Base-by-base conservation (phyloP, 2,329 filamentous ascomycete species). In the Alternaria viburni region DNA sequence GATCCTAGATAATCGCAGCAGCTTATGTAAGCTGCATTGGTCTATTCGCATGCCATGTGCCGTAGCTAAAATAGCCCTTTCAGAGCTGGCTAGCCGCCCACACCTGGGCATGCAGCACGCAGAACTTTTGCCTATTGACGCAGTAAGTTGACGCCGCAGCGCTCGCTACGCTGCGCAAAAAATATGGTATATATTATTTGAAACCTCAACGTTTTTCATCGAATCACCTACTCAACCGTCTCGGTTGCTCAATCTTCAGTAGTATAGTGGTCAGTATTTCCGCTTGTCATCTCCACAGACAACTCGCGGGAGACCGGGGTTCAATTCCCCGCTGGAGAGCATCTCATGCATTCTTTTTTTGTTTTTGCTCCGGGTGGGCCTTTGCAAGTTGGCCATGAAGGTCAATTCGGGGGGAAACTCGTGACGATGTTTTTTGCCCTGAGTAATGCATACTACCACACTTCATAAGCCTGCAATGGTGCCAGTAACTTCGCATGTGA, bases 241-340 rank as follows among this genome's bases (percentile, higher is more conserved):
- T 32, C 15, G 49, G 49, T 51, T 51, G 19, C 19, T 28, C 17
- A 19, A 51, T 51, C 49, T 51, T 51, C 49, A 51, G 49, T 51
- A 51, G 49, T 51, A 51, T 51, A 51, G 49, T 51, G 49, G 49
- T 51, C 49, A 51, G 49, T 51, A 51, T 51, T 51, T 51, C 49
- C 49, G 49, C 49, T 51, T 51, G 49, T 51, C 49, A 51, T 19
- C 47, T 21, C 21, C 17, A 51, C 3, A 15, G 47, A 28, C 47
- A 51, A 51, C 47, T 51, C 47, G 28, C 49, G 49, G 49, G 49
- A 51, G 49, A 51, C 49, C 49, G 28, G 49, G 13, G 49, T 51
- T 51, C 49, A 51, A 51, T 51, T 51, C 49, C 13, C 49, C 28
- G 49, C 49, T 51, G 49, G 49, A 51, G 49, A 51, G 49, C 7